A percentile compares a stretch with the other conserved stretches of the same genome.
phyloP scores from a whole-genome alignment of 768 basidiomycete species.

The Mycena sanguinolenta region DNA sequence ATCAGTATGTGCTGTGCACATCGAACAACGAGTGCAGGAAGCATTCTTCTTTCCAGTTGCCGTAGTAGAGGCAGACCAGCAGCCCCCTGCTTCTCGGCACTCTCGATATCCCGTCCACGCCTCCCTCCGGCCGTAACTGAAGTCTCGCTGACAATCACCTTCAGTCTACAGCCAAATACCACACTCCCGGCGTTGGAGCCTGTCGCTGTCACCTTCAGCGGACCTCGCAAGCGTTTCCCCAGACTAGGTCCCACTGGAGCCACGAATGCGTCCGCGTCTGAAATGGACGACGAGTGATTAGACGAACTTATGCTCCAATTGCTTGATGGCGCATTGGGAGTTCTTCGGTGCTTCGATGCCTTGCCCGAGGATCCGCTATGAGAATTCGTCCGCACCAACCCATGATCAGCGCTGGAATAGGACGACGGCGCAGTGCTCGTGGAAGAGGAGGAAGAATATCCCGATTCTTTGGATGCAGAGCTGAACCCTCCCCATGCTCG shows the following conservation, averaged over 20 bases:
- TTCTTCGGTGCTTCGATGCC: conserved; percentile 60
- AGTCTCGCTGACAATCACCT: conserved; percentile 68
- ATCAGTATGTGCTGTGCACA: conserved; percentile 85
- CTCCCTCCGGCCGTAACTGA: conserved; percentile 53
- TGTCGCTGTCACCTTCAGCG: conserved; percentile 53
- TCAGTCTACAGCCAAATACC: conserved; percentile 78
- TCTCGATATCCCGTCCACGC: conserved; percentile 35
- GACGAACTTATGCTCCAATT: conserved; percentile 68
- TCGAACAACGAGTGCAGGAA: conserved; percentile 85
- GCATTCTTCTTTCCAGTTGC: conserved; percentile 61
- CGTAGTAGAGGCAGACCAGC: conserved; percentile 44
- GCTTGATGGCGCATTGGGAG: conserved; percentile 72
- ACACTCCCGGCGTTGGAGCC: conserved; percentile 59
- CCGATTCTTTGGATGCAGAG: conserved; percentile 56
- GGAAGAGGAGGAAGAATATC: conserved; percentile 63
- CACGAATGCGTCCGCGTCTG: conserved; percentile 63
- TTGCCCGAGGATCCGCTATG: conserved; percentile 51
- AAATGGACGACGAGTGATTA: conserved; percentile 57
- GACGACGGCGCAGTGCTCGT: conserved; percentile 58
- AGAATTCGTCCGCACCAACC: conserved; percentile 55
- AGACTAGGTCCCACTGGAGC: conserved; percentile 61
- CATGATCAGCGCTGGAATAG: conserved; percentile 50
- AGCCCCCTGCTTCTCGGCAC: conserved; percentile 37
- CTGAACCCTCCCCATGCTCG: conserved; percentile 68
- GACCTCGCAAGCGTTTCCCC: conserved; percentile 70